Conservation (phyloP, 2,329 filamentous ascomycete genomes). For the Didymella pomorum region DNA sequence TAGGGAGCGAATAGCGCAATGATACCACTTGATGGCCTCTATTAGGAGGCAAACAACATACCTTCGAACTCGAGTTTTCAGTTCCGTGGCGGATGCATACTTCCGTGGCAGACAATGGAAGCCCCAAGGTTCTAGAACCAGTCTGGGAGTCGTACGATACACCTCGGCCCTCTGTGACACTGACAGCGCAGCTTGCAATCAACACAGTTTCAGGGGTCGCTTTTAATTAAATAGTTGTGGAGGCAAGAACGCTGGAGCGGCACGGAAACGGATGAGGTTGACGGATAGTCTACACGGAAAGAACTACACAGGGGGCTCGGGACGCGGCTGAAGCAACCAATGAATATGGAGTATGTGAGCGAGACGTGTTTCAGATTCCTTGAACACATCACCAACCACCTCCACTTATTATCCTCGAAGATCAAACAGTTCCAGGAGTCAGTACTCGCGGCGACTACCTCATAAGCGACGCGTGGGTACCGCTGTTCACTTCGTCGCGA, state of each 20-base stretch:
- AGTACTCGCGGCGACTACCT: background rate
- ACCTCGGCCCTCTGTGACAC: slow-evolving; percentile 2
- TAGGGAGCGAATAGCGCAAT: slow-evolving; percentile 1
- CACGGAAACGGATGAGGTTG: background rate
- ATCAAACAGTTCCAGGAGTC: background rate
- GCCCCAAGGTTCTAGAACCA: slow-evolving; percentile 4
- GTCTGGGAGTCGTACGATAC: background rate
- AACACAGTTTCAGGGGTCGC: slow-evolving; percentile 4
- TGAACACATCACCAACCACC: background rate
- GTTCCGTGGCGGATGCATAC: slow-evolving; percentile 1
- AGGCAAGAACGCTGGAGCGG: background rate
- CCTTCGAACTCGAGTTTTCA: background rate
- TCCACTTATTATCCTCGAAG: background rate
- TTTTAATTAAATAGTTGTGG: slow-evolving; percentile 2
- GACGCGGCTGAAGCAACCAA: background rate
- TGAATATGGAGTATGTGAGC: background rate
- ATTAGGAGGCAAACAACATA: slow-evolving; percentile 5
- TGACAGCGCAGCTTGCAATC: background rate
- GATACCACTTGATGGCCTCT: slow-evolving; percentile 15
- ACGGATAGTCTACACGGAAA: slow-evolving; percentile 3
- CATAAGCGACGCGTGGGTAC: background rate
- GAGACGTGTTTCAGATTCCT: slow-evolving; percentile 4
- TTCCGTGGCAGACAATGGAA: background rate
- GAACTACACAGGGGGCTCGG: background rate
- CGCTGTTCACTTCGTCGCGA: background rate